Evolutionary conservation across 306 rosid species (phyloP), one percentile per base, ranked within the genome.

Genomic region (Cucurbita argyrosperma): DNA sequence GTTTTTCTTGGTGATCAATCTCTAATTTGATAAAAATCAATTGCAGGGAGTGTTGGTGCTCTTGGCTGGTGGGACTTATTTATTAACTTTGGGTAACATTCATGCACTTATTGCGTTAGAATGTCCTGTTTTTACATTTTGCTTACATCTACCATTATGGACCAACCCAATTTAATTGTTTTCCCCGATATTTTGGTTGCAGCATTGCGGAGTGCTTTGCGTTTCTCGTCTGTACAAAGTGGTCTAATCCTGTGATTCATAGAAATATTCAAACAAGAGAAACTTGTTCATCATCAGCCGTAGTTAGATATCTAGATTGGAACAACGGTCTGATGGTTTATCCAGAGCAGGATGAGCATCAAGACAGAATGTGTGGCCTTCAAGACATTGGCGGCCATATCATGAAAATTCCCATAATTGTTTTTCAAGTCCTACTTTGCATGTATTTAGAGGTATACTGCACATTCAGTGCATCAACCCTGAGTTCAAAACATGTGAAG

Each of bases 61-160:
- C 84, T 95, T 74, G 96, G 99, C 78, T 95, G 97, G 96, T 95
- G 99, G 97, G 96, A 95, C 86, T 86, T 95, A 57, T 91, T 91
- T 84, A 91, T 95, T 80, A 95, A 95, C 80, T 95, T 95, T 78
- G 84, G 93, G 97, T 95, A 84, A 42, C 84, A 72, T 78, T 78
- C 55, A 55, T 68, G 54, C 80, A 46, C 59, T 56, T 67, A 61
- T 50, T 21, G 51, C 76, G 76, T 74, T 53, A 76, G 72, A 68
- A 64, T 72, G 54, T 75, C 40, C 45, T 74, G 23, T 76, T 76
- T 74, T 55, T 65, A 64, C 14, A 39, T 60, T 78, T 57, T 81
- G 57, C 77, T 74, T 82, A 39, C 75, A 64, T 64, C 64, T 30
- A 56, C 74, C 74, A 62, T 78, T 78, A 55, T 51, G 79, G 21